Evolutionary conservation across 1,139 yeast species (phyloP).

Genomic region (Geotrichum bryndzae): DNA sequence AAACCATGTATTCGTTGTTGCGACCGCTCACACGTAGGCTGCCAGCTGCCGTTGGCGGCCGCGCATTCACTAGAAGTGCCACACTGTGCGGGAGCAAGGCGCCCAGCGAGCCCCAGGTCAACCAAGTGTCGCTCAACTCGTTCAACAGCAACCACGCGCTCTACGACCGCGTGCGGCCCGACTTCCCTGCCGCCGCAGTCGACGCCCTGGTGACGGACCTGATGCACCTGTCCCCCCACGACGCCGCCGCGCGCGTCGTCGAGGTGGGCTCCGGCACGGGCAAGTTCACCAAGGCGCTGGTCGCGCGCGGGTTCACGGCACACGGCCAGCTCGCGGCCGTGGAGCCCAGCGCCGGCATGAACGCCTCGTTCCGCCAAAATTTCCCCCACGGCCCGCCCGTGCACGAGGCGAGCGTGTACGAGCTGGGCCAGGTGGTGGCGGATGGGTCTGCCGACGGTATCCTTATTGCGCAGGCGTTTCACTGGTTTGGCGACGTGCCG

Average conservation of each 20-base stretch:
- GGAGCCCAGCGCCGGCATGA: slow-evolving; percentile 61
- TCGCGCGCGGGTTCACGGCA: slow-evolving; percentile 18
- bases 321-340: slow-evolving; percentile 40
- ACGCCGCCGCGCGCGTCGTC: slow-evolving; percentile 32
- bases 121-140: slow-evolving; percentile 30
- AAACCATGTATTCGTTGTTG: too few species aligned
- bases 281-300: slow-evolving; percentile 50
- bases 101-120: not conserved
- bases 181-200: slow-evolving; percentile 46
- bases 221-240: slow-evolving; percentile 30
- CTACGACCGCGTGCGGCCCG: slow-evolving; percentile 55
- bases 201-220: slow-evolving; percentile 42
- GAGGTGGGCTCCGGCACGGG: slow-evolving; percentile 67
- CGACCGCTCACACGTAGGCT: too few species aligned
- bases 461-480: slow-evolving; percentile 61
- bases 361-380: slow-evolving; percentile 42
- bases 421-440: not conserved
- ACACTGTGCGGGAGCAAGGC: too few species aligned
- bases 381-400: slow-evolving; percentile 46
- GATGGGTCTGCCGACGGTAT: slow-evolving; percentile 47
- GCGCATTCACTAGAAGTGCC: too few species aligned
- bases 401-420: slow-evolving; percentile 6
- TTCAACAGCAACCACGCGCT: slow-evolving; percentile 50
- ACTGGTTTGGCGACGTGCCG: slow-evolving; percentile 55
- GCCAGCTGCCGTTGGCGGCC: not conserved